Base-by-base conservation (phyloP, 441 rosid genomes). In the Metrosideros polymorpha region DNA sequence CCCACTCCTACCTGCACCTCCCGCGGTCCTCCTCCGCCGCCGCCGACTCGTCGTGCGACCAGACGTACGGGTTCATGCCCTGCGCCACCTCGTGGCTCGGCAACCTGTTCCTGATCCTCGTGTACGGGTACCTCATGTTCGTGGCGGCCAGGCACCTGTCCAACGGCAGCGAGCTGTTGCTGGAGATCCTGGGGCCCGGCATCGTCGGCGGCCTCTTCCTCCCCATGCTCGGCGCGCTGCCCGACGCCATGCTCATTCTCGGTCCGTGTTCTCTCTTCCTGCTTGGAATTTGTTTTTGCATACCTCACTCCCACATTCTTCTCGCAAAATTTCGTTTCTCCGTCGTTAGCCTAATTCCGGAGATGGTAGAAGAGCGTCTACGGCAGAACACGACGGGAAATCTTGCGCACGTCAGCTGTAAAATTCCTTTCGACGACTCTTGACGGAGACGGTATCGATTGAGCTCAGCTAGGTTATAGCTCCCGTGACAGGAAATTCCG, bases 191-290 rank as follows among this genome's bases (percentile, higher is more conserved):
- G 22, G 90, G 89, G 43, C 91, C 91, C 9, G 91, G 92, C 32
- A 57, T 89, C 54, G 59, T 90, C 4, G 90, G 92, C 6, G 90
- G 92, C 39, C 83, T 90, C 27, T 85, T 90, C 88, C 89, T 90
- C 53, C 92, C 92, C 15, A 84, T 86, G 10, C 86, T 90, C 32
- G 86, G 92, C 50, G 86, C 89, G 43, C 86, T 90, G 30, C 92
- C 91, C 27, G 90, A 89, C 75, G 92, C 92, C 45, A 76, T 86
- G 61, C 86, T 90, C 88, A 90, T 89, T 45, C 92, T 90, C 17
- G 89, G 89, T 90, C 17, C 5, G 79, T 71, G 10, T 71, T 56
- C 15, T 71, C n/a, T 71, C 79, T 59, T 35, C 47, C 47, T 6
- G 1, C 22, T 71, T 0, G 0, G 13, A 71, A 71, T 35, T 19